A percentile compares a stretch with the other conserved stretches of the same genome.
phyloP scores from a whole-genome alignment of 2,329 filamentous ascomycete genomes.

The Hypoxylon sp. region DNA sequence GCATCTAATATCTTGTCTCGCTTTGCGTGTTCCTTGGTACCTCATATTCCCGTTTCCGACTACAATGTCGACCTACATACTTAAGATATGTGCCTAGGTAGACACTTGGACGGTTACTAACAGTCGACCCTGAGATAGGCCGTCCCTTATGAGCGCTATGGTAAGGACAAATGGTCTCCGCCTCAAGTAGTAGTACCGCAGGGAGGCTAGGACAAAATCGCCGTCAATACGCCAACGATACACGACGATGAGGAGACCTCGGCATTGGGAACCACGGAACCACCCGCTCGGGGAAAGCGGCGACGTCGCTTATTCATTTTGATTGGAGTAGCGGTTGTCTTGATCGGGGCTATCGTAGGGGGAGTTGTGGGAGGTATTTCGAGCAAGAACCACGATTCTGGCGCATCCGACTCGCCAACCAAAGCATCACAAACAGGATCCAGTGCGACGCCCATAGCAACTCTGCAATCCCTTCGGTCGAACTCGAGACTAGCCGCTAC shows the following conservation, averaged over 20 bases:
- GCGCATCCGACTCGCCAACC: not conserved
- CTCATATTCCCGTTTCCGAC: too few relatives aligned
- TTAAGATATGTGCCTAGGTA: too few relatives aligned
- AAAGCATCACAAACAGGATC: not conserved
- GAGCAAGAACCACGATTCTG: not conserved
- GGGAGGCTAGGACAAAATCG: not conserved
- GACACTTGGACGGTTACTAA: not conserved
- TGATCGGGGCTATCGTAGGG: conserved; percentile 2
- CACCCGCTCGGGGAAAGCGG: not conserved
- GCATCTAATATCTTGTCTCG: not conserved
- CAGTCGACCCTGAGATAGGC: not conserved
- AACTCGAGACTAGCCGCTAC: conserved; percentile 10
- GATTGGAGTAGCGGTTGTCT: not conserved
- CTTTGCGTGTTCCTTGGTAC: not conserved
- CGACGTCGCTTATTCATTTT: not conserved
- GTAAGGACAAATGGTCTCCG: not conserved
- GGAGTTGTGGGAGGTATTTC: conserved; percentile 8
- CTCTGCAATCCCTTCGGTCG: conserved; percentile 1
- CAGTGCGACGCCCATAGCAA: not conserved
- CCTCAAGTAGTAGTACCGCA: not conserved
- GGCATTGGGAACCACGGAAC: not conserved
- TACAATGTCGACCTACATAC: too few relatives aligned
- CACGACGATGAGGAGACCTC: not conserved
- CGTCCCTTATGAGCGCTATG: conserved; percentile 1
- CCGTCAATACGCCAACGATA: not conserved